phyloP scores from a whole-genome alignment of 1,284 basidiomycete genomes.

The Marasmius tenuissimus region DNA sequence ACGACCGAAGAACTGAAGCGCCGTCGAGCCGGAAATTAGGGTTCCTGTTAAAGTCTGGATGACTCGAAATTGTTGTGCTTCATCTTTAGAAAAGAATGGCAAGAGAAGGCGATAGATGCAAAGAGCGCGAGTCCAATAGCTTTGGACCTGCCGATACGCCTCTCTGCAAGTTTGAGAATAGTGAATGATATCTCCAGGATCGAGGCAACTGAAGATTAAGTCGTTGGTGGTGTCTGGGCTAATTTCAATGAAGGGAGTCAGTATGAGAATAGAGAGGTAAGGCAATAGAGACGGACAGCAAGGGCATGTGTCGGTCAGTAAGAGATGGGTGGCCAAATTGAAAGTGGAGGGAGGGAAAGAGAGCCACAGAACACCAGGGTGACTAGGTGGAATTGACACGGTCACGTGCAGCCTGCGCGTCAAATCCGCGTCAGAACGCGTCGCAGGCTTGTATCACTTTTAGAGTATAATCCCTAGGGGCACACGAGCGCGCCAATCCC shows the following conservation, averaged over 20 bases:
- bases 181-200: neutral
- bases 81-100: conserved; percentile 23
- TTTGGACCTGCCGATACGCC: neutral
- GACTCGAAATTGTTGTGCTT: conserved; percentile 25
- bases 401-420: too few relatives aligned
- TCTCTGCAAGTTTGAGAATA: neutral
- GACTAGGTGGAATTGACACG: too few relatives aligned
- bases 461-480: too few relatives aligned
- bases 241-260: neutral
- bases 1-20: conserved; percentile 37
- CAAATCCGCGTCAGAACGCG: too few relatives aligned
- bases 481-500: too few relatives aligned
- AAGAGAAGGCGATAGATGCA: conserved; percentile 16
- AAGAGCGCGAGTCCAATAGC: conserved; percentile 6
- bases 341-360: too few relatives aligned
- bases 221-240: neutral
- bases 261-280: too few relatives aligned
- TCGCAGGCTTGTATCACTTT: too few relatives aligned
- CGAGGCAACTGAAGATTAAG: conserved; percentile 4
- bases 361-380: too few relatives aligned
- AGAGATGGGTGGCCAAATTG: too few relatives aligned
- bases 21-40: conserved; percentile 40
- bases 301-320: too few relatives aligned
- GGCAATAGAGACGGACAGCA: too few relatives aligned
- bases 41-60: conserved; percentile 30